A percentile compares a stretch with the other conserved stretches of the same genome.
These are phyloP conservation scores for Penicillium steckii DNA, from an alignment of 495 filamentous ascomycete genomes.

Conservation along the genomic window DNA sequence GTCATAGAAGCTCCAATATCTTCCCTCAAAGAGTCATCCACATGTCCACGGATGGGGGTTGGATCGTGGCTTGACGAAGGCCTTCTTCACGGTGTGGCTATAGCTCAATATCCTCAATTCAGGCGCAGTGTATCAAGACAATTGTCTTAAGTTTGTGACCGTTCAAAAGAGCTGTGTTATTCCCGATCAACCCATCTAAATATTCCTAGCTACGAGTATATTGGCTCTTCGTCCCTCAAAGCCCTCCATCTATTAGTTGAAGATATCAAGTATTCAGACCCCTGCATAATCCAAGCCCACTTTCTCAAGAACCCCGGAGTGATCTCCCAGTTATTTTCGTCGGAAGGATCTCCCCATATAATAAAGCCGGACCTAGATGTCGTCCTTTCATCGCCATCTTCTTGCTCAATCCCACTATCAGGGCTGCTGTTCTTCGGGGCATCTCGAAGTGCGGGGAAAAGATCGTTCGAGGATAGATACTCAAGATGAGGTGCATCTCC, in stretches of 20 bases:
- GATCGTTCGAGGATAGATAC: neutral
- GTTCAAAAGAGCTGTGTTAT: too few species aligned
- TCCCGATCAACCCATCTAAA: too few species aligned
- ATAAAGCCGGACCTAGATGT: neutral
- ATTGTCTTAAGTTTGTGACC: too few species aligned
- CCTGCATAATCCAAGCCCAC: neutral
- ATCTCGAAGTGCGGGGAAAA: neutral
- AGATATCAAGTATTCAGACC: neutral
- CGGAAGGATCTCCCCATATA: neutral
- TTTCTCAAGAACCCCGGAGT: neutral
- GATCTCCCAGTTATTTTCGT: neutral
- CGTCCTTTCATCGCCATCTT: neutral
- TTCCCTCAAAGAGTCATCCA: too few species aligned
- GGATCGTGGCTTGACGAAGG: too few species aligned
- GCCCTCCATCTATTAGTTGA: neutral
- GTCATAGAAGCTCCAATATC: too few species aligned
- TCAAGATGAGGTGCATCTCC: neutral
- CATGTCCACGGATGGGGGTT: too few species aligned
- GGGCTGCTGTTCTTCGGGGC: neutral
- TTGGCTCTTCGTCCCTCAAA: neutral
- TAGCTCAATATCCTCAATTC: too few species aligned
- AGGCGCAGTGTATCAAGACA: too few species aligned
- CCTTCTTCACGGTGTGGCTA: too few species aligned
- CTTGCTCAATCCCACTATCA: neutral
- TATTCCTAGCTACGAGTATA: too few species aligned